phyloP scores from a whole-genome alignment of 1,284 basidiomycete species.

The Marasmius tenuissimus region DNA sequence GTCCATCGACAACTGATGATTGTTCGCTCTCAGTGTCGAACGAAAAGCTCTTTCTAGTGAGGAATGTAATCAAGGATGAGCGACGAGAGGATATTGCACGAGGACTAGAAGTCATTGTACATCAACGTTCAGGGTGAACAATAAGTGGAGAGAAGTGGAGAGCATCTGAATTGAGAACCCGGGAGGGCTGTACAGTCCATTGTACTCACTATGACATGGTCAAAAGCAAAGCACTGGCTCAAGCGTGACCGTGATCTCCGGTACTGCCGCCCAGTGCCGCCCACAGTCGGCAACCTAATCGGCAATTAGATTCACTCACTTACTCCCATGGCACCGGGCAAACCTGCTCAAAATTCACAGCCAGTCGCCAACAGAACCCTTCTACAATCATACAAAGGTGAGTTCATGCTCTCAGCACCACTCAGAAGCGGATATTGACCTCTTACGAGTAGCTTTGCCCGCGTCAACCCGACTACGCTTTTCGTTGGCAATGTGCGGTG shows the following conservation, averaged over 20 bases:
- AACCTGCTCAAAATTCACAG: neutral
- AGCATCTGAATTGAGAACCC: too few species aligned
- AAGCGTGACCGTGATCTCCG: too few species aligned
- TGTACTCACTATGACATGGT: too few species aligned
- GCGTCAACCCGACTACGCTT: slow-evolving; percentile 1
- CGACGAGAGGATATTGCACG: neutral
- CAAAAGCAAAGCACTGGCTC: too few species aligned
- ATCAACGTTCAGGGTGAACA: too few species aligned
- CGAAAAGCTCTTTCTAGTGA: neutral
- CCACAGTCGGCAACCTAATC: too few species aligned
- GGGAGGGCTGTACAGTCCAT: too few species aligned
- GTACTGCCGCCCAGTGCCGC: too few species aligned
- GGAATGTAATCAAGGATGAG: neutral
- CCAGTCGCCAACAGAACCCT: neutral
- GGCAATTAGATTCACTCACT: neutral
- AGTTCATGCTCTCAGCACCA: neutral
- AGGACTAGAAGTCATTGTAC: too few species aligned
- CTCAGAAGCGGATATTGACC: neutral
- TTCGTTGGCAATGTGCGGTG: neutral
- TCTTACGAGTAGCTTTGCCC: neutral
- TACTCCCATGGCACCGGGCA: neutral
- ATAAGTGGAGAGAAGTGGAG: too few species aligned
- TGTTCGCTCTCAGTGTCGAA: neutral
- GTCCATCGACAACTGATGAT: neutral
- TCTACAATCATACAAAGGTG: neutral